Evolutionary conservation across 2,329 filamentous ascomycete genomes (phyloP), one percentile per base, ranked within the genome.

Genomic region (Westerdykella aurantiaca): DNA sequence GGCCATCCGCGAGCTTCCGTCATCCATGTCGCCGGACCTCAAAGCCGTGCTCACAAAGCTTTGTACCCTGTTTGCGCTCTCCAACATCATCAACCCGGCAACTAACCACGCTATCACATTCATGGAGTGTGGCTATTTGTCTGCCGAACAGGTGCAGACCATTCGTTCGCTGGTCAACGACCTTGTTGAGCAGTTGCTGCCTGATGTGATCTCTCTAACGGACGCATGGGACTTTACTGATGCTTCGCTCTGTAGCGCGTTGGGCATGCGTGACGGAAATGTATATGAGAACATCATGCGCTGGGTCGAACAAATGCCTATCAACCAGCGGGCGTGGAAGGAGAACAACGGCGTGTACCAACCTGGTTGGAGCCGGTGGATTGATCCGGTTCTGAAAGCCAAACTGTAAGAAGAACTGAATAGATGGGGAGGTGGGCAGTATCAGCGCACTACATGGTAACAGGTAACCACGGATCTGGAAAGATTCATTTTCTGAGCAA

Each of bases 191-290:
- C 44, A 64, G 16, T 65, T 76, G 13, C 55, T 73, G 14, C 73
- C 72, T 0, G 72, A 77, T 48, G 72, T 71, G 1, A 71, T 77
- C 2, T 62, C 60, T 2, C 49, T 77, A 16, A 74, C 76, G 1
- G 74, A 76, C 47, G 62, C 70, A 0, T 77, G 73, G 73, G 69
- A 67, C 45, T 68, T 77, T 31, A 72, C 74, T 1, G 74, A 77
- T 49, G 76, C 71, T 37, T 50, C 75, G 41, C 63, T 77, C 0
- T 71, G 76, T 41, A 74, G 71, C 55, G 70, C 74, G 4, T 55
- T 77, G 34, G 74, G 74, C 1, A 66, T 72, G 42, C 69, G 67
- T 42, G 72, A 76, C 55, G 74, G 74, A 1, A 69, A 69, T 35
- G 72, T 75, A 5, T 77, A 77, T 45, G 73, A 76, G 50, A 71